Evolutionary conservation across 495 filamentous ascomycete species (phyloP), one percentile per base, ranked within the genome.

Genomic region (Xylaria palmicola): DNA sequence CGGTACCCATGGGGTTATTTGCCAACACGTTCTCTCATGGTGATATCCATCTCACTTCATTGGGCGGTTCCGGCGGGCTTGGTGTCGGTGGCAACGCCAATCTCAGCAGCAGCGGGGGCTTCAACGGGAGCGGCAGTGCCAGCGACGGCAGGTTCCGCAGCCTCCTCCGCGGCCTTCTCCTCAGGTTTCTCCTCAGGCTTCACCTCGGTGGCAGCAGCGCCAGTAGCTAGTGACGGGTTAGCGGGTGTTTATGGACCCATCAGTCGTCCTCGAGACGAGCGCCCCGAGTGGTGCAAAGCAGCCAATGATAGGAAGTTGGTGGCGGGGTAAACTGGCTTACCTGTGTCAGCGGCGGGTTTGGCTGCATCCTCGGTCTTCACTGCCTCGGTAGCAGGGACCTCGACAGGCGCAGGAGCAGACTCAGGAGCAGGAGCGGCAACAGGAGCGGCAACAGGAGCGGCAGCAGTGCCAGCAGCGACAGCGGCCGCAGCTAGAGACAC

Each of bases 81-180:
- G 6, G 65, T 58, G 22, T 64, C 62, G 37, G 62, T 56, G 13
- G 65, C 58, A 12, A 60, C 49, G 32, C 52, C 59, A 34, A 49
- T 43, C 12, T 61, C 60, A 45, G 61, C 50, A 24, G 68, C 65
- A 49, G 65, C 70, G 10, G 72, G 63, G 9, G 56, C 65, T 45
- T 65, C 63, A 39, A 57, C 45, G 39, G 63, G 19, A 40, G 63
- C 41, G 13, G 59, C 64, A 45, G 52, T 24, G 12, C 62, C 39
- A 27, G 67, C 55, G 22, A 30, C 32, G 49, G 67, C 61, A 39
- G 69, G 51, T 34, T 61, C 61, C 6, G 60, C 63, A n/a, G 60
- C 50, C 66, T 74, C 59, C 65, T 79, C 62, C 62, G 82, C 64
- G 66, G 77, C 51, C 60, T 61, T 62, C 50, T 48, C 60, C 49